Percentiles rank a stretch among this genome's conserved stretches.
phyloP scores from a whole-genome alignment of 2,329 filamentous ascomycete genomes.

The Alternaria brassicae region DNA sequence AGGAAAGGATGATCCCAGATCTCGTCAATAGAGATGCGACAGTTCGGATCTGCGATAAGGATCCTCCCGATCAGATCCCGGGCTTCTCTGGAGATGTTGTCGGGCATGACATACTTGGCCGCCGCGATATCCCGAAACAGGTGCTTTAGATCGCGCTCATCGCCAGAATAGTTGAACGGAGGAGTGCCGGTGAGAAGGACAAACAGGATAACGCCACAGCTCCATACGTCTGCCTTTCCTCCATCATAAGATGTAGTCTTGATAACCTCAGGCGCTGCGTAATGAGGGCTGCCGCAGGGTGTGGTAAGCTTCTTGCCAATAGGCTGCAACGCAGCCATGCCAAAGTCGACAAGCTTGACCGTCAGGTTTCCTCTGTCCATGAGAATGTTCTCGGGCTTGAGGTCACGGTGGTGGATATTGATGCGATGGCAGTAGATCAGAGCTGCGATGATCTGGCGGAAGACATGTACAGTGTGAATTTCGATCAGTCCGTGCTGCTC shows the following conservation, averaged over 20 bases:
- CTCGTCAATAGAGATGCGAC: slow-evolving; percentile 77
- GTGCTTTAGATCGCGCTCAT: slow-evolving; percentile 62
- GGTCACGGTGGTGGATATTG: slow-evolving; percentile 93
- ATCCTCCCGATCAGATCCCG: slow-evolving; percentile 81
- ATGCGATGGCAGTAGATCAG: slow-evolving; percentile 92
- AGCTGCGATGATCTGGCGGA: slow-evolving; percentile 91
- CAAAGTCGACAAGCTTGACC: slow-evolving; percentile 96
- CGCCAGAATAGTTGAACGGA: slow-evolving; percentile 70
- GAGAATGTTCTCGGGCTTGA: slow-evolving; percentile 97
- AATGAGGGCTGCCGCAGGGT: slow-evolving; percentile 95
- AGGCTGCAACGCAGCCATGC: slow-evolving; percentile 93
- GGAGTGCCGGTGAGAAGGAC: slow-evolving; percentile 83
- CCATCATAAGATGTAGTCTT: slow-evolving; percentile 79
- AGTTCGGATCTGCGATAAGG: slow-evolving; percentile 76
- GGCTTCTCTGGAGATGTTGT: slow-evolving; percentile 68
- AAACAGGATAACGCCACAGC: slow-evolving; percentile 77
- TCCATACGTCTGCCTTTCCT: slow-evolving; percentile 92
- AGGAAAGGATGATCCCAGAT: slow-evolving; percentile 91
- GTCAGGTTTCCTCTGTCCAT: slow-evolving; percentile 73
- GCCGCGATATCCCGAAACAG: slow-evolving; percentile 67
- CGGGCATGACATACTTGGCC: slow-evolving; percentile 58
- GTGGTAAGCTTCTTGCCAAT: slow-evolving; percentile 80
- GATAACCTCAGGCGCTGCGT: slow-evolving; percentile 92
- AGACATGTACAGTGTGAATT: slow-evolving; percentile 80
- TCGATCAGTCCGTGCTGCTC: slow-evolving; percentile 76